Evolutionary conservation across 371 early-diverging fungal species (phyloP).

Genomic region (Apophysomyces ossiformis): DNA sequence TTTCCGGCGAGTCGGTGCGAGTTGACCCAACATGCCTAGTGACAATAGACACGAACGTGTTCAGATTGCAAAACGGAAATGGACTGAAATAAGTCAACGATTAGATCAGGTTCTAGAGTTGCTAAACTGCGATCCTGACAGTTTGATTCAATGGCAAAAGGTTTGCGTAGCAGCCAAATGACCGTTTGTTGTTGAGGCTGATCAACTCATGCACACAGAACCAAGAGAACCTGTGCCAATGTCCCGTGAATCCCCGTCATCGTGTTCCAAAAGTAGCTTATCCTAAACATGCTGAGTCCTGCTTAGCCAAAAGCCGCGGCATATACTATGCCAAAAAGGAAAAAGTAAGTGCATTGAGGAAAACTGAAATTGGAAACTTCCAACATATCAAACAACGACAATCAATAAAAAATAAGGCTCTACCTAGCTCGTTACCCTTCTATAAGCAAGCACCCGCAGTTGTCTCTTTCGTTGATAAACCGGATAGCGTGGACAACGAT

Average conservation of each 20-base stretch:
- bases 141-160: not conserved
- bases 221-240: not conserved
- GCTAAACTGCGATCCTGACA: not conserved
- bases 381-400: too few relatives aligned
- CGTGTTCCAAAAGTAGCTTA: not conserved
- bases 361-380: not conserved
- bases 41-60: not conserved
- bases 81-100: not conserved
- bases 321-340: not conserved
- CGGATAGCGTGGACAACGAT: not conserved
- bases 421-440: not conserved
- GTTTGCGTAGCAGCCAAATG: not conserved
- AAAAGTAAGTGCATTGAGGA: not conserved
- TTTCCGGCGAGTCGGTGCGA: too few relatives aligned
- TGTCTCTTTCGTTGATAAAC: not conserved
- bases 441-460: conserved; percentile 1
- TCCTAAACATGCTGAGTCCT: not conserved
- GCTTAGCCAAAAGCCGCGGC: not conserved
- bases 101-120: not conserved
- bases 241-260: conserved; percentile 4
- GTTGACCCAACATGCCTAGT: not conserved
- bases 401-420: not conserved
- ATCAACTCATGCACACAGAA: not conserved
- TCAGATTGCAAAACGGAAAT: not conserved
- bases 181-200: not conserved